phyloP scores from a whole-genome alignment of 192 early-diverging fungal genomes.

The Coemansia sp. region DNA sequence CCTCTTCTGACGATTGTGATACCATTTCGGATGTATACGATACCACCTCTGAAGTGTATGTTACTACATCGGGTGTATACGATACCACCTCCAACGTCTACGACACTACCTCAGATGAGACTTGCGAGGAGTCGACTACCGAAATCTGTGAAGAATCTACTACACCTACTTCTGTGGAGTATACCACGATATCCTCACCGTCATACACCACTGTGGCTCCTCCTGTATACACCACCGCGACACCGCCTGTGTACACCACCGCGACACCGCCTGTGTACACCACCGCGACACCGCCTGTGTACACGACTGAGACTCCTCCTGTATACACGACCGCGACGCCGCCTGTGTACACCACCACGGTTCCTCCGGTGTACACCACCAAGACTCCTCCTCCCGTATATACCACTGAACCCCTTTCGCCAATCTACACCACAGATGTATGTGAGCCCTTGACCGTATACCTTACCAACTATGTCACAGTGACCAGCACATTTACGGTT shows the following conservation, averaged over 20 bases:
- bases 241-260: neutral
- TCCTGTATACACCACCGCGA: neutral
- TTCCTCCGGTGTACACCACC: constrained; percentile 8
- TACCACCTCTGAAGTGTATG: constrained; percentile 3
- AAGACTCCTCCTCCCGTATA: constrained; percentile 3
- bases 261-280: neutral
- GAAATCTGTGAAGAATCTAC: constrained; percentile 5
- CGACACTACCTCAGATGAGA: constrained; percentile 8
- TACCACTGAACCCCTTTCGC: neutral
- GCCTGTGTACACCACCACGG: neutral
- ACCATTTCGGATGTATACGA: constrained; percentile 15
- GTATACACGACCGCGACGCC: neutral
- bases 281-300: neutral
- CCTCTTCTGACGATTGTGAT: constrained; percentile 1
- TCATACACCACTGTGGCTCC: neutral
- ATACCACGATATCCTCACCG: neutral
- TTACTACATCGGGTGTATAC: constrained; percentile 11
- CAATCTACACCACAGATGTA: constrained; percentile 18
- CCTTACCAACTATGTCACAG: constrained; percentile 17
- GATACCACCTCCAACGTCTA: constrained; percentile 2
- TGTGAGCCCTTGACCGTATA: constrained; percentile 21
- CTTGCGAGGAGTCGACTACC: too few relatives aligned
- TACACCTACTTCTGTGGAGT: neutral
- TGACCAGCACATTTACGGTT: constrained; percentile 15
- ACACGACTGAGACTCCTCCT: neutral